Conservation (phyloP, 164 flowering plant genomes). For the Chimonanthus salicifolius region DNA sequence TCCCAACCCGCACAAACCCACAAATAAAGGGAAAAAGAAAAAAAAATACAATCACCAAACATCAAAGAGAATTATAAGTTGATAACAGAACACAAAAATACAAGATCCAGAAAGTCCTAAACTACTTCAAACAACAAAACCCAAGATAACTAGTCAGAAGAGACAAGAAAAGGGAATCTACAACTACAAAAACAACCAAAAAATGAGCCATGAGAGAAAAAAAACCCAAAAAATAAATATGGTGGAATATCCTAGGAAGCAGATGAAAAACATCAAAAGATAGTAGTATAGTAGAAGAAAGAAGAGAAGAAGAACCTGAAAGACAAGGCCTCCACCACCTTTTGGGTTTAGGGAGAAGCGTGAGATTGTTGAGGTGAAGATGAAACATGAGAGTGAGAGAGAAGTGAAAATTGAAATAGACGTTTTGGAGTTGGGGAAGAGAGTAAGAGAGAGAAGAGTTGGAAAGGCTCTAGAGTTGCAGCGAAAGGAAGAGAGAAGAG, state of each 20-base stretch:
- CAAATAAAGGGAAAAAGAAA: not conserved
- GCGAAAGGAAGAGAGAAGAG: not conserved
- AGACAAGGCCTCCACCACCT: not conserved
- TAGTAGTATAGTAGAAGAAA: not conserved
- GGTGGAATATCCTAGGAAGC: not conserved
- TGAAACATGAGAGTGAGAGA: not conserved
- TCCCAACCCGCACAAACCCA: not conserved
- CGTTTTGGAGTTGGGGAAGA: not conserved
- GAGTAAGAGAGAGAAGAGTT: not conserved
- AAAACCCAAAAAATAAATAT: not conserved
- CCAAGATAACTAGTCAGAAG: not conserved
- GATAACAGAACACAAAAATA: too few species aligned
- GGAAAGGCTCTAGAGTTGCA: not conserved
- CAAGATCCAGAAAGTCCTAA: not conserved
- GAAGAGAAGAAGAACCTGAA: not conserved
- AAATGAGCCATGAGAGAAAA: not conserved
- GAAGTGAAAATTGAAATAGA: not conserved
- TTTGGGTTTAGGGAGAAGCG: not conserved
- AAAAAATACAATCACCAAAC: too few species aligned
- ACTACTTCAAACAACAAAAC: not conserved
- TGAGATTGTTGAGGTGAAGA: not conserved
- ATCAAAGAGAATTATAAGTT: too few species aligned
- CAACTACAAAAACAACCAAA: not conserved
- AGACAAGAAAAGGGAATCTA: not conserved
- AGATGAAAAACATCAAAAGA: not conserved